These are phyloP conservation scores for Rosa chinensis DNA, from an alignment of 306 rosid species.

Conservation along the genomic window DNA sequence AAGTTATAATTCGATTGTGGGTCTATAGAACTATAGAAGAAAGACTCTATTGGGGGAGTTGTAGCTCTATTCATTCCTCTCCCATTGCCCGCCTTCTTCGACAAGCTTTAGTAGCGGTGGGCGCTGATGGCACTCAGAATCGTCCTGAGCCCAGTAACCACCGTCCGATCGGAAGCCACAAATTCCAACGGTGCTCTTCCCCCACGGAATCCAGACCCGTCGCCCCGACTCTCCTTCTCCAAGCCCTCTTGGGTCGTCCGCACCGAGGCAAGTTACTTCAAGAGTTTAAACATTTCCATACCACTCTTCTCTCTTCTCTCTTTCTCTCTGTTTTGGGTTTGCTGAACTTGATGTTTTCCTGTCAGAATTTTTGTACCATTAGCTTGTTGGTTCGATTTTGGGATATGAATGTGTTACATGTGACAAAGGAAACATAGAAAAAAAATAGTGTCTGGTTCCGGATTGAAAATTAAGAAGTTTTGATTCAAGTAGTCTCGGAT, in stretches of 20 bases:
- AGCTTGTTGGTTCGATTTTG: neutral
- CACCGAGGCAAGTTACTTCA: slow-evolving; percentile 50
- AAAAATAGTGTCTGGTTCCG: too few relatives aligned
- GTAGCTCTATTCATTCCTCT: too few relatives aligned
- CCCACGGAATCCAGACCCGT: slow-evolving; percentile 30
- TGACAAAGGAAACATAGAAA: neutral
- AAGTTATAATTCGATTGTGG: too few relatives aligned
- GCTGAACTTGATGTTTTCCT: neutral
- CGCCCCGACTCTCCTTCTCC: slow-evolving; percentile 56
- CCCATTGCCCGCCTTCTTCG: too few relatives aligned
- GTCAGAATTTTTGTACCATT: too few relatives aligned
- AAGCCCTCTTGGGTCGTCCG: slow-evolving; percentile 81
- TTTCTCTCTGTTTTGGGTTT: neutral
- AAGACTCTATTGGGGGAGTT: too few relatives aligned
- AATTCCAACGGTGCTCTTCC: slow-evolving; percentile 44
- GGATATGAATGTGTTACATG: neutral
- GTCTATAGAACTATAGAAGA: too few relatives aligned
- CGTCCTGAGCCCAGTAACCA: slow-evolving; percentile 20
- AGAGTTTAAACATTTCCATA: too few relatives aligned
- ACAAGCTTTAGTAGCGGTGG: neutral
- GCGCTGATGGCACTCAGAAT: slow-evolving; percentile 27
- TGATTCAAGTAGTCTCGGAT: too few relatives aligned
- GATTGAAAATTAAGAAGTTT: too few relatives aligned
- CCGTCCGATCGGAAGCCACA: slow-evolving; percentile 49
- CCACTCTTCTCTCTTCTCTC: neutral